Conservation (phyloP, 306 rosid genomes). For the Dalbergia cochinchinensis region DNA sequence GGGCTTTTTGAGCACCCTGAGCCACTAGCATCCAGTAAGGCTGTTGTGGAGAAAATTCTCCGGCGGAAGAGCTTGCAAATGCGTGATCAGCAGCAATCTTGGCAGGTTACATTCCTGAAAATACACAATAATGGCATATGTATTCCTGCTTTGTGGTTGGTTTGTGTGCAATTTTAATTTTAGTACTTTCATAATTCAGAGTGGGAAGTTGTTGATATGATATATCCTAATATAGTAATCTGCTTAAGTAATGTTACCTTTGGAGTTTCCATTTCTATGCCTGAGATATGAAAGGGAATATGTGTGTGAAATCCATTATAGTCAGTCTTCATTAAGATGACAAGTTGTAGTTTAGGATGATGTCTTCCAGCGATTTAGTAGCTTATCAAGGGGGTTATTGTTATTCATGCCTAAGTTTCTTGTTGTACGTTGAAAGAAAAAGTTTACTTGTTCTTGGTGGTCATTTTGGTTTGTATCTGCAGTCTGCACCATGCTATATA, state of each 20-base stretch:
- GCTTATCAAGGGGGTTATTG: not conserved
- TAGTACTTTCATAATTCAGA: conserved; percentile 27
- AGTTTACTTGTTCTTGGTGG: conserved; percentile 1
- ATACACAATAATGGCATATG: conserved; percentile 33
- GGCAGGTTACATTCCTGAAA: conserved; percentile 74
- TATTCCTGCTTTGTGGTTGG: conserved; percentile 35
- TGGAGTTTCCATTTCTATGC: not conserved
- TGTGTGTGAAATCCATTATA: not conserved
- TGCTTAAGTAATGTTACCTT: not conserved
- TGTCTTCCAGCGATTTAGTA: not conserved
- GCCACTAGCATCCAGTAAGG: conserved; percentile 67
- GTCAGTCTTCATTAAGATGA: not conserved
- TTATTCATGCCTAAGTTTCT: conserved; percentile 25
- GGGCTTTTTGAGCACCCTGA: conserved; percentile 91
- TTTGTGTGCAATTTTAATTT: conserved; percentile 16
- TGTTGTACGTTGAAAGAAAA: conserved; percentile 32
- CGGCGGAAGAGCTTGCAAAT: conserved; percentile 70
- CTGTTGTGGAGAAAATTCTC: conserved; percentile 65
- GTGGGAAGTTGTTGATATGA: conserved; percentile 32
- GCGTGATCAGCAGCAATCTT: conserved; percentile 73
- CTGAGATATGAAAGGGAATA: conserved; percentile 2
- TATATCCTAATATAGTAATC: not conserved
- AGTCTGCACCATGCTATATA: not conserved
- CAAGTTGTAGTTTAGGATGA: conserved; percentile 14
- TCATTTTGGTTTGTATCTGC: not conserved